phyloP scores from a whole-genome alignment of 805 yeast genomes.

The Yamadazyma philogaea region DNA sequence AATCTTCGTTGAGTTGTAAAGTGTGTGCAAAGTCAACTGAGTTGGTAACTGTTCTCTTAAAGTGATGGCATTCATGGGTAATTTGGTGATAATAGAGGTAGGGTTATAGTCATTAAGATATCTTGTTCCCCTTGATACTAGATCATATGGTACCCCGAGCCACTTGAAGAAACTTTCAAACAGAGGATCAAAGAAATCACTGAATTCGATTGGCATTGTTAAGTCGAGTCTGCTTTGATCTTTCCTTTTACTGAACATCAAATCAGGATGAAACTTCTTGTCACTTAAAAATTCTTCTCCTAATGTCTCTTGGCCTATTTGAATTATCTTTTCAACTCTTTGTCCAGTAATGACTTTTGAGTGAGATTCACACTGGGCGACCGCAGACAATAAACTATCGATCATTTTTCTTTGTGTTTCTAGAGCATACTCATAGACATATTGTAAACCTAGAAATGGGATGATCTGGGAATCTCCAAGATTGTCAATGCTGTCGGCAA shows the following conservation, averaged over 20 bases:
- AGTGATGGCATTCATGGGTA: slow-evolving; percentile 29
- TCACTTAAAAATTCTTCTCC: slow-evolving; percentile 61
- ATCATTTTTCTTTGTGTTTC: slow-evolving; percentile 68
- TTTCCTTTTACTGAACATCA: slow-evolving; percentile 77
- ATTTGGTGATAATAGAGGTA: slow-evolving; percentile 23
- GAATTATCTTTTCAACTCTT: slow-evolving; percentile 60
- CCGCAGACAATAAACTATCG: slow-evolving; percentile 60
- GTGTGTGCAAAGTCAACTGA: slow-evolving; percentile 39
- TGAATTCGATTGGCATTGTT: slow-evolving; percentile 54
- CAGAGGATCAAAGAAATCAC: slow-evolving; percentile 81
- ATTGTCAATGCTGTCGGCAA: slow-evolving; percentile 49
- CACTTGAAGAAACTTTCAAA: slow-evolving; percentile 53
- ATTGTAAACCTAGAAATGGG: slow-evolving; percentile 59
- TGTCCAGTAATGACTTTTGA: slow-evolving; percentile 61
- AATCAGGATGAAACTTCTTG: slow-evolving; percentile 61
- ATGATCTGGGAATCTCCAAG: slow-evolving; percentile 53
- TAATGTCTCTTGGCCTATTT: slow-evolving; percentile 59
- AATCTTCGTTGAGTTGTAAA: slow-evolving; percentile 38
- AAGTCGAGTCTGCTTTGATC: slow-evolving; percentile 62
- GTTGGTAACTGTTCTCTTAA: slow-evolving; percentile 32
- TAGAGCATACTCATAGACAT: slow-evolving; percentile 64
- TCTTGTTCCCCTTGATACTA: slow-evolving; percentile 23
- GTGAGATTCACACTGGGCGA: slow-evolving; percentile 59
- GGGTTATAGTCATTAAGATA: slow-evolving; percentile 36
- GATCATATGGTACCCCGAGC: slow-evolving; percentile 38